Conservation (phyloP, 1,139 yeast genomes). For the Magnusiomyces fungicola region DNA sequence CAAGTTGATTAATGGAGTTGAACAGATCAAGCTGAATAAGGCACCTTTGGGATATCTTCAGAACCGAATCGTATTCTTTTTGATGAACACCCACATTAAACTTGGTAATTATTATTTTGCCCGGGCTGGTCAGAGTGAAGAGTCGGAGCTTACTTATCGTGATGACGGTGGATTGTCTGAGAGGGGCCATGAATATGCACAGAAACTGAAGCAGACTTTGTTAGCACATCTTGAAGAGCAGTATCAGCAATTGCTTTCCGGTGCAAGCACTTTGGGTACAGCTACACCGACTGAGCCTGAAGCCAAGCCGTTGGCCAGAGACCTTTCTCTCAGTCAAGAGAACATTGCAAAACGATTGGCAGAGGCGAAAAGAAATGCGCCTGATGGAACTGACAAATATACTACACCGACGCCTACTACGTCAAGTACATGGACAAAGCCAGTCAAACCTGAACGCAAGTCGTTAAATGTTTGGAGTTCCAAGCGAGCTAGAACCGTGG, state of each 20-base stretch:
- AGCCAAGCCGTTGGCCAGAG: background rate
- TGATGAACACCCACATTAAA: conserved; percentile 81
- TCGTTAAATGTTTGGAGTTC: conserved; percentile 76
- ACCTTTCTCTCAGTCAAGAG: background rate
- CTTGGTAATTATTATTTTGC: conserved; percentile 86
- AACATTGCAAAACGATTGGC: conserved; percentile 11
- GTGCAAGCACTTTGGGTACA: background rate
- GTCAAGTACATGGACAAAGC: conserved; percentile 16
- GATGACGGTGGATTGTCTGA: conserved; percentile 34
- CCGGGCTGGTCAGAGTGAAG: conserved; percentile 39
- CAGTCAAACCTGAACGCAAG: conserved; percentile 25
- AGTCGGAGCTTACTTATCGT: conserved; percentile 27
- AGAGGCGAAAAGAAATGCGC: conserved; percentile 12
- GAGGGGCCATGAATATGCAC: conserved; percentile 35
- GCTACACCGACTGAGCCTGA: conserved; percentile 1
- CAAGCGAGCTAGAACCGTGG: conserved; percentile 73
- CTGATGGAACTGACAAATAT: conserved; percentile 12
- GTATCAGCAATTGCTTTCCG: background rate
- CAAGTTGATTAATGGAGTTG: conserved; percentile 85
- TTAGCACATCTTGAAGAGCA: conserved; percentile 32
- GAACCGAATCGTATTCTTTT: conserved; percentile 79
- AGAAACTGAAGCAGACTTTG: conserved; percentile 36
- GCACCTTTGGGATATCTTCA: conserved; percentile 82
- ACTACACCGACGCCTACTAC: conserved; percentile 16
- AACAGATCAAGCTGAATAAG: conserved; percentile 69